Percentiles rank a stretch among this genome's conserved stretches.
phyloP scores from a whole-genome alignment of 2,329 filamentous ascomycete genomes.

The Alternaria arbusti region DNA sequence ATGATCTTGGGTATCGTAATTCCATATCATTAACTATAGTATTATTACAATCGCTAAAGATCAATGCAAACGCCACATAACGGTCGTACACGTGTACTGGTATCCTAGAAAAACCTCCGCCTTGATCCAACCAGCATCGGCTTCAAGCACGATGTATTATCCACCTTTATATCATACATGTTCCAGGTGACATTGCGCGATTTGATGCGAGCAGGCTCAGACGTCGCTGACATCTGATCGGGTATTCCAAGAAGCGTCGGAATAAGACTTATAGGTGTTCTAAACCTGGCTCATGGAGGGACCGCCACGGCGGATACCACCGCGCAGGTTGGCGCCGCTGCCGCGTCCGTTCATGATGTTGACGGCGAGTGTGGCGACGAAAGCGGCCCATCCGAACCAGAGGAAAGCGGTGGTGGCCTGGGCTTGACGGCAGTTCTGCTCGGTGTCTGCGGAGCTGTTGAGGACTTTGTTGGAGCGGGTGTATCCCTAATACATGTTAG shows the following conservation, averaged over 20 bases:
- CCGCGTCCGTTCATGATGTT: conserved; percentile 63
- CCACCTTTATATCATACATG: conserved; percentile 6
- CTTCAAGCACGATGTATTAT: conserved; percentile 10
- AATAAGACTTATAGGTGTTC: conserved; percentile 32
- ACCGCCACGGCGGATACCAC: conserved; percentile 54
- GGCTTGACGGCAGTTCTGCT: conserved; percentile 74
- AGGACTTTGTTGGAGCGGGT: conserved; percentile 63
- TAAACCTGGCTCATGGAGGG: conserved; percentile 65
- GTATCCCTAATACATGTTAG: conserved; percentile 45
- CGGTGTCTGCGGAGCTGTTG: conserved; percentile 64
- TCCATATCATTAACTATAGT: conserved; percentile 8
- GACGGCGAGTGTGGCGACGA: conserved; percentile 61
- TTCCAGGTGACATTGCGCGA: background rate
- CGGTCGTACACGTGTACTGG: conserved; percentile 3
- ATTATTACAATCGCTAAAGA: conserved; percentile 12
- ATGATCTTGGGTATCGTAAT: background rate
- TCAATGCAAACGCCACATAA: conserved; percentile 5
- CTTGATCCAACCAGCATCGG: background rate
- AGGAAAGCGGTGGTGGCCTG: conserved; percentile 78
- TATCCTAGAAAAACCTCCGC: background rate
- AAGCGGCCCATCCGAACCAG: conserved; percentile 76
- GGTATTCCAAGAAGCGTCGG: conserved; percentile 37
- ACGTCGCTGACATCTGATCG: conserved; percentile 20
- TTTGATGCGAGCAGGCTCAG: background rate
- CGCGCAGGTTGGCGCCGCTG: conserved; percentile 52